A percentile compares a stretch with the other conserved stretches of the same genome.
These are phyloP conservation scores for Ceratobasidium sp. DNA, from an alignment of 1,284 basidiomycete species.

Conservation along the genomic window DNA sequence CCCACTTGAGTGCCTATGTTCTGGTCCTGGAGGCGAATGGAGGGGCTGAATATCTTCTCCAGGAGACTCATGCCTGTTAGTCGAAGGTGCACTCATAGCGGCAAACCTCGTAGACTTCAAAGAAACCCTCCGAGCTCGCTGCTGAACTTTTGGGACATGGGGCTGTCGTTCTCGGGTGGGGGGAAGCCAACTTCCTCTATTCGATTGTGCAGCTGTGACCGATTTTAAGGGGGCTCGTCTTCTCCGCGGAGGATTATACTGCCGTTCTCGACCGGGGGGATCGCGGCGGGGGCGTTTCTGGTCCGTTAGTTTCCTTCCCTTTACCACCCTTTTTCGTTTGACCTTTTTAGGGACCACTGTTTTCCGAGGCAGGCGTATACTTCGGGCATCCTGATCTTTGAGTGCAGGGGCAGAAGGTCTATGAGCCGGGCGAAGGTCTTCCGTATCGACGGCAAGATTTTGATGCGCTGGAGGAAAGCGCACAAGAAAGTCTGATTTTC, in stretches of 20 bases:
- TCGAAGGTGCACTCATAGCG: constrained; percentile 18
- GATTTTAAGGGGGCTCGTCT: not conserved
- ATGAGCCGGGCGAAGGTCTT: not conserved
- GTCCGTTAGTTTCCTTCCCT: constrained; percentile 11
- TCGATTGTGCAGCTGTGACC: not conserved
- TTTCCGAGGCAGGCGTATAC: constrained; percentile 13
- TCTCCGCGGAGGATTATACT: not conserved
- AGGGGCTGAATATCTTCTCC: not conserved
- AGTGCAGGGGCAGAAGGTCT: constrained; percentile 35
- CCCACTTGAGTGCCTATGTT: not conserved
- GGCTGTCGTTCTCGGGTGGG: not conserved
- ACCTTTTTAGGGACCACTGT: not conserved
- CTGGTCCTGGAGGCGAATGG: not conserved
- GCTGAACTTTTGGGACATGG: not conserved
- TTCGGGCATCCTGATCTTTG: constrained; percentile 10
- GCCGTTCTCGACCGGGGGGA: constrained; percentile 1
- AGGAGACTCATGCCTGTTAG: not conserved
- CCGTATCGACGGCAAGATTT: not conserved
- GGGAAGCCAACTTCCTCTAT: not conserved
- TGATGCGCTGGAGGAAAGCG: not conserved
- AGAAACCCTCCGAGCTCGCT: not conserved
- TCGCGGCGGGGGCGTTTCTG: constrained; percentile 9
- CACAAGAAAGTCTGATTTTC: not conserved
- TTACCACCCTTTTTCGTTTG: constrained; percentile 21
- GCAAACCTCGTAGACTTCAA: constrained; percentile 1